Evolutionary conservation across 2,329 filamentous ascomycete species (phyloP), one percentile per base, ranked within the genome.

Genomic region (Ophiostoma montium): DNA sequence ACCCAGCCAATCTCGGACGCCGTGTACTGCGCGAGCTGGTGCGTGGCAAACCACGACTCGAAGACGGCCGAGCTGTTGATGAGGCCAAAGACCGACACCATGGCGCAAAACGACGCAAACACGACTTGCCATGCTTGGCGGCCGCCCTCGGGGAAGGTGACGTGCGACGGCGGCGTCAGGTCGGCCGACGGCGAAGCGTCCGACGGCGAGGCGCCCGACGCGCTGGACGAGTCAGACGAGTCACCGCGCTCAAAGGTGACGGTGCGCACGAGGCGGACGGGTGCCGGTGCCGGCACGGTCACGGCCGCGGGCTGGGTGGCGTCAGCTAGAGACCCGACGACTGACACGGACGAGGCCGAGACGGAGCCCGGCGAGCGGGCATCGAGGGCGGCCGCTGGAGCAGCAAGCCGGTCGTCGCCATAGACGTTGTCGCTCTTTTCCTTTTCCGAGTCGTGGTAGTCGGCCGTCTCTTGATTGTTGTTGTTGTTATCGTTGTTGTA

Each of bases 1-100:
- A 94, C 86, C 87, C 87, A 94, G n/a, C 84, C 84, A 45, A 88
- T 80, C 47, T 76, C 71, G 4, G 80, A 80, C 11, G 81, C 72
- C 49, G 67, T 75, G 61, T 87, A 81, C 19, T 72, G 65, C n/a
- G 67, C 68, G 18, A 94, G 72, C 59, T 92, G 85, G 60, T 94
- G 70, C 18, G 71, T 74, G 31, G 77, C 71, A 53, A 94, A 75
- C 63, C 90, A 90, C 13, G 82, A 76, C 65, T 90, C 81, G 63
- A 89, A 84, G 1, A 82, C 81, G 32, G 82, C 84, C n/a, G 84
- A 71, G 52, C 75, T 77, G 63, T 85, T 84, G 70, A 87, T 80
- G 57, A 86, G 70, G 0, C 85, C 85, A 52, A 87, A 80, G 6
- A 77, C 74, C 10, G 79, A 80, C 49, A 81, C 67, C 63, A 88